A percentile compares a stretch with the other conserved stretches of the same genome.
phyloP scores from a whole-genome alignment of 108 stramenopile genomes.

The Cylindrotheca fusiformis region DNA sequence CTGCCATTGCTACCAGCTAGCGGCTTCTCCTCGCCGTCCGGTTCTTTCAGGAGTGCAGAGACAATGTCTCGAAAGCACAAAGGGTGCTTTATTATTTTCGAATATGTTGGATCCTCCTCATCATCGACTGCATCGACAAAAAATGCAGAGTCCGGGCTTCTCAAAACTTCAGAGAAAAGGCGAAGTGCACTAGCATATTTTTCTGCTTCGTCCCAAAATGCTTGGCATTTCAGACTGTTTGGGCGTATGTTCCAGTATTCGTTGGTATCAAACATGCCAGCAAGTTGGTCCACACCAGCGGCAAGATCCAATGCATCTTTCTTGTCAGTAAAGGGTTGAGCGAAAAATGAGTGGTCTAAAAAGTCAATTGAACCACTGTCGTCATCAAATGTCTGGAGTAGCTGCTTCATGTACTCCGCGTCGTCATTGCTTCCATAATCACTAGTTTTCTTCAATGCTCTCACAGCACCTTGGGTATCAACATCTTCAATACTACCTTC shows the following conservation, averaged over 20 bases:
- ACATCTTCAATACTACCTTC: slow-evolving; percentile 44
- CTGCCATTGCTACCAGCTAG: slow-evolving; percentile 29
- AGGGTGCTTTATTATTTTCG: slow-evolving; percentile 51
- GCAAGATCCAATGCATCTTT: slow-evolving; percentile 28
- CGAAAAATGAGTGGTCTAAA: slow-evolving; percentile 10
- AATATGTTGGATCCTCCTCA: slow-evolving; percentile 33
- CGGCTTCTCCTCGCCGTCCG: slow-evolving; percentile 13
- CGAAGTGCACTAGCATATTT: slow-evolving; percentile 39
- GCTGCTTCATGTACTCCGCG: slow-evolving; percentile 15
- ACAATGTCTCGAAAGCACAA: slow-evolving; percentile 61
- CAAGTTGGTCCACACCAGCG: slow-evolving; percentile 31
- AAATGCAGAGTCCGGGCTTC: slow-evolving; percentile 28
- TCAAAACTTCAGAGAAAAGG: slow-evolving; percentile 42
- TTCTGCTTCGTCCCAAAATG: slow-evolving; percentile 38
- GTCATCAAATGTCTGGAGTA: slow-evolving; percentile 25
- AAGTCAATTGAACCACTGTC: slow-evolving; percentile 11
- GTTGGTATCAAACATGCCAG: slow-evolving; percentile 29
- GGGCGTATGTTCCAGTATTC: slow-evolving; percentile 26
- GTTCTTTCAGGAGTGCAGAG: slow-evolving; percentile 31
- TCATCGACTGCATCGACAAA: slow-evolving; percentile 56
- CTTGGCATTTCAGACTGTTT: not conserved
- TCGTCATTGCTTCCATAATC: slow-evolving; percentile 8
- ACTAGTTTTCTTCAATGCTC: not conserved
- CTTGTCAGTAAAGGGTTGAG: not conserved
- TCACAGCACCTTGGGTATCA: slow-evolving; percentile 13